These are phyloP conservation scores for Westerdykella sp. DNA, from an alignment of 2,329 filamentous ascomycete species.

Conservation along the genomic window DNA sequence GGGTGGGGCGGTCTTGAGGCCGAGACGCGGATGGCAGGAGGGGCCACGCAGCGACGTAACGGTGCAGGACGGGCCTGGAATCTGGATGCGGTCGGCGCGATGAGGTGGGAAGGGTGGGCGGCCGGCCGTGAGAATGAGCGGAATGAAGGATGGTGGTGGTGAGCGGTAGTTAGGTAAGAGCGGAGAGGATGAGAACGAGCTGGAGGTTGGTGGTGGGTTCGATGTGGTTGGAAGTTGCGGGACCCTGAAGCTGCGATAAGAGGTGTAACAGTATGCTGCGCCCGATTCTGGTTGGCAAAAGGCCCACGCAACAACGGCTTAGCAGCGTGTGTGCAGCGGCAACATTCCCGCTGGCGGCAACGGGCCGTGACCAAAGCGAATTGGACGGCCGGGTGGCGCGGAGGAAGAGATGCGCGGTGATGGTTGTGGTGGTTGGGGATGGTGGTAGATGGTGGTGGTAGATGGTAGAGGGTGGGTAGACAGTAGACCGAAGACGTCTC, in stretches of 20 bases:
- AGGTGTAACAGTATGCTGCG: conserved; percentile 6
- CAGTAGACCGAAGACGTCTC: too few species aligned
- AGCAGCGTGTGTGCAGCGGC: conserved; percentile 13
- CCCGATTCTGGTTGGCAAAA: conserved; percentile 3
- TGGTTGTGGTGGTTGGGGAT: conserved; percentile 4
- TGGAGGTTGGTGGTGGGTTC: background rate
- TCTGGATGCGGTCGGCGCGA: conserved; percentile 10
- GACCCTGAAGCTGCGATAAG: conserved; percentile 14
- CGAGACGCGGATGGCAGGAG: conserved; percentile 12
- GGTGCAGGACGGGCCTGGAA: conserved; percentile 6
- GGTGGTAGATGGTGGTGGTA: conserved; percentile 10
- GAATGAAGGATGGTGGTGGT: background rate
- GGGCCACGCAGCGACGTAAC: conserved; percentile 5
- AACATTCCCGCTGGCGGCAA: conserved; percentile 15
- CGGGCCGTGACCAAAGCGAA: conserved; percentile 40
- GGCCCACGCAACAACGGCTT: conserved; percentile 13
- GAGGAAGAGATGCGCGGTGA: conserved; percentile 4
- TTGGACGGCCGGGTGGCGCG: conserved; percentile 37
- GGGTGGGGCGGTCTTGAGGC: conserved; percentile 6
- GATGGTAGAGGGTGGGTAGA: background rate
- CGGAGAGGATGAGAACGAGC: conserved; percentile 2
- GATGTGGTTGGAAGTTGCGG: conserved; percentile 1
- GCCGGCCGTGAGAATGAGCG: background rate
- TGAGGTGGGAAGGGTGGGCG: conserved; percentile 1
- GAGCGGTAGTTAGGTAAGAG: conserved; percentile 4